phyloP scores from a whole-genome alignment of 2,329 filamentous ascomycete genomes.

The Paracoccidioides brasiliensis region DNA sequence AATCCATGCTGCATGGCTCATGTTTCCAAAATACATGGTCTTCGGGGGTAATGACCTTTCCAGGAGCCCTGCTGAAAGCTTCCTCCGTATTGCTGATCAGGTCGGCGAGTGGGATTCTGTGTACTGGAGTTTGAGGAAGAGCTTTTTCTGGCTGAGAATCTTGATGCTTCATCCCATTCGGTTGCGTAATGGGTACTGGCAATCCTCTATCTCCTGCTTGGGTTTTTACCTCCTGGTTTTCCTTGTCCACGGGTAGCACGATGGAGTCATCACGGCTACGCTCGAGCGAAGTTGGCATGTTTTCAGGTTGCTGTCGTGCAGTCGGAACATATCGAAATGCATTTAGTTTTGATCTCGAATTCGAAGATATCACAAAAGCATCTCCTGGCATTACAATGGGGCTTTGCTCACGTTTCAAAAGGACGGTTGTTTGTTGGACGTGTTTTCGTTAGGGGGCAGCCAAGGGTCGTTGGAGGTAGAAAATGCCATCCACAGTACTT shows the following conservation, averaged over 20 bases:
- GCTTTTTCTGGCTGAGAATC: slow-evolving; percentile 22
- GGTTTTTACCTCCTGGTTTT: neutral
- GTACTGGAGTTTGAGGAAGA: slow-evolving; percentile 46
- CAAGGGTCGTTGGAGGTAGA: neutral
- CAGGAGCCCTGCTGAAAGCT: slow-evolving; percentile 32
- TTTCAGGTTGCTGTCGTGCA: neutral
- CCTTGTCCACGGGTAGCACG: neutral
- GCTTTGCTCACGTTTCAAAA: neutral
- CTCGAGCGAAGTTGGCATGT: neutral
- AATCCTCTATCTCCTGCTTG: neutral
- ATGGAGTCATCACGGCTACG: neutral
- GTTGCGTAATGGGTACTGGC: neutral
- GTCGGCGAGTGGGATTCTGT: slow-evolving; percentile 46
- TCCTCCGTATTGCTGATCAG: slow-evolving; percentile 50
- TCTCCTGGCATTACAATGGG: slow-evolving; percentile 10
- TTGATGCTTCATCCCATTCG: slow-evolving; percentile 1
- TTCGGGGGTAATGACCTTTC: slow-evolving; percentile 42
- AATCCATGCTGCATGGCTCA: slow-evolving; percentile 30
- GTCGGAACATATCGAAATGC: slow-evolving; percentile 15
- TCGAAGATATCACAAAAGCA: slow-evolving; percentile 10
- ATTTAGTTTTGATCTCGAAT: slow-evolving; percentile 28
- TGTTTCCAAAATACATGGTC: slow-evolving; percentile 50
- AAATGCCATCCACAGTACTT: neutral
- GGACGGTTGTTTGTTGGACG: neutral
- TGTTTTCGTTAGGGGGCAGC: neutral